Conservation (phyloP, 2,329 filamentous ascomycete species). For the Periconia sp. region DNA sequence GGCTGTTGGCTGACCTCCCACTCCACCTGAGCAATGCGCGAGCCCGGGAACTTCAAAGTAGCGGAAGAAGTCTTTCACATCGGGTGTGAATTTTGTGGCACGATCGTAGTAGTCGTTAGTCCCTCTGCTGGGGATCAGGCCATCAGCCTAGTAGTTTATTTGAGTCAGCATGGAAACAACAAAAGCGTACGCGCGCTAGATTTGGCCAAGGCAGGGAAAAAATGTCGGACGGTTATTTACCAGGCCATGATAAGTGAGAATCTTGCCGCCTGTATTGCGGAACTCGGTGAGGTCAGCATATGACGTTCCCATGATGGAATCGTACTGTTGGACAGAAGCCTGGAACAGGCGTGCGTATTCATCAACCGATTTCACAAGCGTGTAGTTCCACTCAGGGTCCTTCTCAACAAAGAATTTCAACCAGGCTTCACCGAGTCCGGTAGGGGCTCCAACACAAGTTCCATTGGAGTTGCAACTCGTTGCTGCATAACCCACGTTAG, state of each 20-base stretch:
- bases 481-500: constrained; percentile 9
- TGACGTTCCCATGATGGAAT: constrained; percentile 18
- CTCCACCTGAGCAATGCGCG: constrained; percentile 25
- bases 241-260: constrained; percentile 33
- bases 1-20: constrained; percentile 33
- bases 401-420: constrained; percentile 18
- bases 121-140: constrained; percentile 13
- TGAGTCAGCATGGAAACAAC: constrained; percentile 8
- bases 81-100: constrained; percentile 12
- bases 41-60: constrained; percentile 30
- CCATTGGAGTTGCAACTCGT: constrained; percentile 17
- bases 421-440: constrained; percentile 5
- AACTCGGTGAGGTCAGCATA: constrained; percentile 27
- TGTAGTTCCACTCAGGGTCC: constrained; percentile 11
- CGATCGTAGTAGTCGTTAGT: constrained; percentile 19
- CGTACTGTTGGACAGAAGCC: constrained; percentile 14
- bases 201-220: no score
- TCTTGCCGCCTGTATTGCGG: constrained; percentile 23
- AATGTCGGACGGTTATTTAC: no score
- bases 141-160: no score
- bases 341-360: constrained; percentile 12
- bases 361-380: background rate
- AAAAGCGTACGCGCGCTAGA: no score
- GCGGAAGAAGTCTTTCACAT: constrained; percentile 29
- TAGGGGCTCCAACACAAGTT: constrained; percentile 8